Evolutionary conservation across 352 stramenopile genomes (phyloP), one percentile per base, ranked within the genome.

Genomic region (Pythium dissimile): DNA sequence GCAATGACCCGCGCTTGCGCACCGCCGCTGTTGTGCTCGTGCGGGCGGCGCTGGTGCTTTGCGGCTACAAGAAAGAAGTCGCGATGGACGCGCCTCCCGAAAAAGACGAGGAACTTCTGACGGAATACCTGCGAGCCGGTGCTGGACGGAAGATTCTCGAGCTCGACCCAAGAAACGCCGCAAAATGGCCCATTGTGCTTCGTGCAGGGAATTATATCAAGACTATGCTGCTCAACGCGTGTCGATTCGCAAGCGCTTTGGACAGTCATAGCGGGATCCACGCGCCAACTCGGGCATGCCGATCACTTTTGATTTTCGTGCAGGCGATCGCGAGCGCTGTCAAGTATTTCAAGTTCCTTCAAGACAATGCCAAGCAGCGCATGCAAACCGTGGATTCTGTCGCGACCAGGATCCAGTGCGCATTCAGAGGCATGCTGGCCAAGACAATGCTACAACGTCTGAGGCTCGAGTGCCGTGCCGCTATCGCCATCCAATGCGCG

Each of bases 401-500:
- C 7, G 75, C 70, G 5, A 86, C 48, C 0, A 49, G 42, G 0
- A 16, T 90, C 0, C 80, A 93, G 47, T 89, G 80, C 35, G 68
- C 66, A 31, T 71, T 69, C 2, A 75, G 83, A 11, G 56, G 65
- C 2, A 28, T 63, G 1, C 56, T 59, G 10, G 68, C 83, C 0
- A 61, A 62, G 23, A 49, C 23, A 1, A 31, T 66, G 23, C 57
- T 88, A 1, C 59, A 47, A 12, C 61, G 54, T 13, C 64, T 74
- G 7, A 50, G 65, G 18, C 47, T 45, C 20, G 63, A 78, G 52
- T 83, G 67, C 31, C 26, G 44, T 1, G 70, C 75, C 0, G 73
- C 79, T 0, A 27, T 84, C 6, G 37, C 48, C 5, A 84, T 93
- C 44, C 80, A 93, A 58, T 91, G 83, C 52, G 73, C 72, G 1